Evolutionary conservation across 2,329 filamentous ascomycete species (phyloP).

Genomic region (Beauveria sp.): DNA sequence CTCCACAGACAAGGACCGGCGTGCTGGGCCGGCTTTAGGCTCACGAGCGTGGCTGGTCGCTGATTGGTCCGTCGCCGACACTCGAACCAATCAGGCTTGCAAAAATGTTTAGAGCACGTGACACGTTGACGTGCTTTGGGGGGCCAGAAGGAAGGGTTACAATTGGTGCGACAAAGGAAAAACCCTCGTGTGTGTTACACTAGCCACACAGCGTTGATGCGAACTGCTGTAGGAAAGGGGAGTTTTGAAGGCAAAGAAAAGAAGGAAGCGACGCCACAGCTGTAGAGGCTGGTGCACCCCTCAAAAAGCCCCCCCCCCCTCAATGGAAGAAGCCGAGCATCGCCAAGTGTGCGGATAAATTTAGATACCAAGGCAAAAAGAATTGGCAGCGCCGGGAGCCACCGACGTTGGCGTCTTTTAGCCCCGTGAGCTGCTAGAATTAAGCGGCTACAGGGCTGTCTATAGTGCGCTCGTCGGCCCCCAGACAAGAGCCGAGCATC

Average conservation of each 20-base stretch:
- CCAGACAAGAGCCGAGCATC: background rate
- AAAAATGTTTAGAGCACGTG: background rate
- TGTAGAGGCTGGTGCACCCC: background rate
- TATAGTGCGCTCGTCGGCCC: background rate
- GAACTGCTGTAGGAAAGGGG: slow-evolving; percentile 7
- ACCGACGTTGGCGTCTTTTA: background rate
- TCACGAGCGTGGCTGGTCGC: too few species aligned
- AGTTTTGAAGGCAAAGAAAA: background rate
- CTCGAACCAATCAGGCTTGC: background rate
- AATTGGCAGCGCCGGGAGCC: background rate
- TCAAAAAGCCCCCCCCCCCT: too few species aligned
- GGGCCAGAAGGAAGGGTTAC: background rate
- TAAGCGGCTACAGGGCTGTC: background rate
- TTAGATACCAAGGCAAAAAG: too few species aligned
- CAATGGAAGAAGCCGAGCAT: too few species aligned
- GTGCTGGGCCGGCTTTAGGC: background rate
- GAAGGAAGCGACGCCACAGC: background rate
- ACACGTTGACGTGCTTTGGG: background rate
- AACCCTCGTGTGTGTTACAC: background rate
- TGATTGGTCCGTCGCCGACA: too few species aligned
- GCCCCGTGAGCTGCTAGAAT: background rate
- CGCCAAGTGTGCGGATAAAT: too few species aligned
- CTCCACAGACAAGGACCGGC: background rate
- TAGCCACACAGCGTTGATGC: background rate
- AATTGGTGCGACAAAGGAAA: background rate